A percentile compares a stretch with the other conserved stretches of the same genome.
Evolutionary conservation across 192 early-diverging fungal genomes (phyloP).

Genomic region (Coemansia sp.): DNA sequence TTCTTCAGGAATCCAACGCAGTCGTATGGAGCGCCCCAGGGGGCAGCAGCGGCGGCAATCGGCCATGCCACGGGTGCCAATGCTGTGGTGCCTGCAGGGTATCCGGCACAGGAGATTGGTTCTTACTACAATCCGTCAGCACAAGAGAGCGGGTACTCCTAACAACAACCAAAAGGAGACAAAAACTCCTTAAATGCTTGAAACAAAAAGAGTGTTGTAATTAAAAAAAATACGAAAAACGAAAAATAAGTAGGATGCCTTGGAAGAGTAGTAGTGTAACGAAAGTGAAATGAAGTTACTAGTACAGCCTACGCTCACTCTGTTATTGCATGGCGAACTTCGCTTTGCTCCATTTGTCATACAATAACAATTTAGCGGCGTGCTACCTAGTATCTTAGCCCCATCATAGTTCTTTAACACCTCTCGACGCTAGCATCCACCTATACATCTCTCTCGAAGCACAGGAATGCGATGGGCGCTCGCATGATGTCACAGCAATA

Average conservation of each 20-base stretch:
- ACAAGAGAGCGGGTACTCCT: background rate
- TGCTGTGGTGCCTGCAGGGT: slow-evolving; percentile 6
- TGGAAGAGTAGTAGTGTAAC: background rate
- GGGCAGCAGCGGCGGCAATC: background rate
- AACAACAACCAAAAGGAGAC: too few relatives aligned
- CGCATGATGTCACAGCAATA: too few relatives aligned
- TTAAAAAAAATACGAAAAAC: background rate
- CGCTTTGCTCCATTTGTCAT: too few relatives aligned
- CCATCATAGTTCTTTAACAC: too few relatives aligned
- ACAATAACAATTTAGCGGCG: too few relatives aligned
- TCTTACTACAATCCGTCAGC: background rate
- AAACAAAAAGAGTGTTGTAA: background rate
- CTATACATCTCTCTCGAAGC: too few relatives aligned
- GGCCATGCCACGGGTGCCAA: slow-evolving; percentile 26
- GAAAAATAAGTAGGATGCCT: background rate
- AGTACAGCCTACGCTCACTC: too few relatives aligned
- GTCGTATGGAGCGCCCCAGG: background rate
- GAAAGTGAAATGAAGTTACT: background rate
- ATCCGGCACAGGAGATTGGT: background rate
- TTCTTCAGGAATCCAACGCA: slow-evolving; percentile 63
- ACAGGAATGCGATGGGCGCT: too few relatives aligned
- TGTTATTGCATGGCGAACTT: too few relatives aligned
- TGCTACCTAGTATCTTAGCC: too few relatives aligned
- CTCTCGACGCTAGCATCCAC: too few relatives aligned
- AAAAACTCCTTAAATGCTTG: too few relatives aligned